Percentiles rank a stretch among this genome's conserved stretches.
phyloP scores from a whole-genome alignment of 2,329 filamentous ascomycete species.

The Arthrobotrys megalospora region DNA sequence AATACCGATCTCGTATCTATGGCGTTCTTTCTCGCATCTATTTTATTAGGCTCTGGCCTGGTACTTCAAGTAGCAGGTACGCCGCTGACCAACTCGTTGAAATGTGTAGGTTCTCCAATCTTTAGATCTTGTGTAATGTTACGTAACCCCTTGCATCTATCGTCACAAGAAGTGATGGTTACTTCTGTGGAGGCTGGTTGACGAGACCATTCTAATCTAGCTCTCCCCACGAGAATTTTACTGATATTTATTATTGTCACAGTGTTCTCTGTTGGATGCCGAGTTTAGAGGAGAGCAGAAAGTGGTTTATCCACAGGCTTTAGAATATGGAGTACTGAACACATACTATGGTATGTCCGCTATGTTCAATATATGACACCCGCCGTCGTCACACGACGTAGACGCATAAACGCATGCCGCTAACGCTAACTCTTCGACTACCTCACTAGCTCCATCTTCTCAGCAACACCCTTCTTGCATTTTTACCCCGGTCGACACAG shows the following conservation, averaged over 20 bases:
- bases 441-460: conserved; percentile 7
- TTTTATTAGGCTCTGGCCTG: conserved; percentile 12
- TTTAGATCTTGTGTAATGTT: not conserved
- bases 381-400: too few species aligned
- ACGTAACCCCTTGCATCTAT: not conserved
- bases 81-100: not conserved
- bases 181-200: too few species aligned
- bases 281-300: conserved; percentile 18
- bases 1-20: not conserved
- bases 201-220: too few species aligned
- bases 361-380: not conserved
- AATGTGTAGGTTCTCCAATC: conserved; percentile 30
- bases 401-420: too few species aligned
- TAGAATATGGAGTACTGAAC: conserved; percentile 32
- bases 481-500: conserved; percentile 13
- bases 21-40: not conserved
- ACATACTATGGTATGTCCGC: conserved; percentile 27
- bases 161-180: too few species aligned
- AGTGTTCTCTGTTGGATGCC: conserved; percentile 24
- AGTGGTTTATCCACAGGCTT: conserved; percentile 15
- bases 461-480: conserved; percentile 35
- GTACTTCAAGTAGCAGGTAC: conserved; percentile 5
- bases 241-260: not conserved
- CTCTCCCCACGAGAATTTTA: not conserved
- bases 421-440: too few species aligned